Evolutionary conservation across 371 early-diverging fungal species (phyloP).

Genomic region (Apophysomyces variabilis): DNA sequence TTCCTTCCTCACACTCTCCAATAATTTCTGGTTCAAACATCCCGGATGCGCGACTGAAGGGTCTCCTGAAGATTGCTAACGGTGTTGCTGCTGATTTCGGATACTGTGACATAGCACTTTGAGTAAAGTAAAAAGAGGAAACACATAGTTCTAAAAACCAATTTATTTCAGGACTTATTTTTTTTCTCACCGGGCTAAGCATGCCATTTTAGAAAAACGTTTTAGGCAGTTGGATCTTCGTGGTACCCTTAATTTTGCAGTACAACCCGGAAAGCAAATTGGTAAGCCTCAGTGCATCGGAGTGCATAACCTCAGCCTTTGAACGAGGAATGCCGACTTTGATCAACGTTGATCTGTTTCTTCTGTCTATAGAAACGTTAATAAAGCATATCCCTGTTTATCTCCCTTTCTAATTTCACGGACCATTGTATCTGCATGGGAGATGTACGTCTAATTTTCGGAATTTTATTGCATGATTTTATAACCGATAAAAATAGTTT

Average conservation of each 20-base stretch:
- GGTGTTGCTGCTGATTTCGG: neutral
- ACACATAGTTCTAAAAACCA: neutral
- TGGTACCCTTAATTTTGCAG: too few relatives aligned
- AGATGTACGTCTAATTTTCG: too few relatives aligned
- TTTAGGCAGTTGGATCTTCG: too few relatives aligned
- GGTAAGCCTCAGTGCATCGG: too few relatives aligned
- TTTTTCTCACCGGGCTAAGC: neutral
- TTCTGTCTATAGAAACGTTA: too few relatives aligned
- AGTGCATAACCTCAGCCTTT: too few relatives aligned
- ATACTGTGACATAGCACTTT: neutral
- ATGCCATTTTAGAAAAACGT: neutral
- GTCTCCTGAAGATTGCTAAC: neutral
- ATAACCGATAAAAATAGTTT: neutral
- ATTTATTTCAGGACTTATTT: neutral
- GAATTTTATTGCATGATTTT: neutral
- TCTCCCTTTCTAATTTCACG: too few relatives aligned
- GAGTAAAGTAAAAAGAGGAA: neutral
- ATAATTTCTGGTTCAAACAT: conserved; percentile 8
- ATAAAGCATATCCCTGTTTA: too few relatives aligned
- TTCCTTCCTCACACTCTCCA: conserved; percentile 7
- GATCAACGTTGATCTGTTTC: too few relatives aligned
- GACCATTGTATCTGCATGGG: too few relatives aligned
- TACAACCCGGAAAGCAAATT: too few relatives aligned
- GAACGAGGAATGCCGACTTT: too few relatives aligned
- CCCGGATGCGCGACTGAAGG: neutral